These are phyloP conservation scores for Fusarium sp. DNA, from an alignment of 2,329 filamentous ascomycete species.

Conservation along the genomic window DNA sequence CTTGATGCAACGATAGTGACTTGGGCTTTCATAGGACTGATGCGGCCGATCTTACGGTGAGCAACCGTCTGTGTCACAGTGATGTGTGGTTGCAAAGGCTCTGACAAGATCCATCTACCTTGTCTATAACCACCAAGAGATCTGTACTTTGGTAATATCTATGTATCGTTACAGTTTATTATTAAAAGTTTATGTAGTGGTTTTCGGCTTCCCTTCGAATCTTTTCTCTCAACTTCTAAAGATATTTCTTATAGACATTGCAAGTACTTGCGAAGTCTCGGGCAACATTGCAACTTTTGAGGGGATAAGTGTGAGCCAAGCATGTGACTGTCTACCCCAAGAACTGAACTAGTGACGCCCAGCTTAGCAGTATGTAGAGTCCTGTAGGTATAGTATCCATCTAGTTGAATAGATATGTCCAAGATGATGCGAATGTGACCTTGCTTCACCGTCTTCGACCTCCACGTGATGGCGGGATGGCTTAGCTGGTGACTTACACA, in stretches of 20 bases:
- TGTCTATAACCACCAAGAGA: too few species aligned
- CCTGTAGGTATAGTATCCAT: not conserved
- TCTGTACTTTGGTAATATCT: too few species aligned
- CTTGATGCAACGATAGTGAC: not conserved
- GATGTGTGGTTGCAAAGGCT: too few species aligned
- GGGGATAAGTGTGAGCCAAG: slow-evolving; percentile 3
- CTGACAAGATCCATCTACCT: too few species aligned
- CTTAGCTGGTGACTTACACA: slow-evolving; percentile 15
- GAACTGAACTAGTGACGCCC: not conserved
- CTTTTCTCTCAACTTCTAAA: too few species aligned
- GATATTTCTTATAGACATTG: too few species aligned
- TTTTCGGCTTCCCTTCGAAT: too few species aligned
- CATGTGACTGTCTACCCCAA: slow-evolving; percentile 17
- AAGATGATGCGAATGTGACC: slow-evolving; percentile 19
- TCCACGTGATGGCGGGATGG: slow-evolving; percentile 19
- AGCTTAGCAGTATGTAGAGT: not conserved
- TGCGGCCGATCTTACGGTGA: slow-evolving; percentile 9
- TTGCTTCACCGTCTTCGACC: slow-evolving; percentile 1
- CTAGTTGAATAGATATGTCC: too few species aligned
- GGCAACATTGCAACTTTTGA: not conserved
- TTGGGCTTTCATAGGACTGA: not conserved
- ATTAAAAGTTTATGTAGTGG: too few species aligned
- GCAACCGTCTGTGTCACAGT: slow-evolving; percentile 12
- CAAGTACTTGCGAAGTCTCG: too few species aligned
- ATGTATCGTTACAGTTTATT: too few species aligned